Conservation (phyloP, 768 basidiomycete genomes). For the Suillus sp. region DNA sequence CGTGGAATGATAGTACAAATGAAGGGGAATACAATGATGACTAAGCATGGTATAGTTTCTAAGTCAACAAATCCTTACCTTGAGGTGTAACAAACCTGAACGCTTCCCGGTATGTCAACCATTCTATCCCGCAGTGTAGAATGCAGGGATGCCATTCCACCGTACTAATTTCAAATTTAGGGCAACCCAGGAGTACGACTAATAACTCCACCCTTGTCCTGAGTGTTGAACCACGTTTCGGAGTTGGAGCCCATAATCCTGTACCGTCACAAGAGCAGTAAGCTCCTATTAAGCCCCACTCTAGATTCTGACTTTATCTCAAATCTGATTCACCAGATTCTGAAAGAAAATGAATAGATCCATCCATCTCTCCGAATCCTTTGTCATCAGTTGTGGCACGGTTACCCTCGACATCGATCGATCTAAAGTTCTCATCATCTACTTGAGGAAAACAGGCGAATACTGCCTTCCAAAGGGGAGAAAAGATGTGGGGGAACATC, state of each 20-base stretch:
- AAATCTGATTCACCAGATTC: too few relatives aligned
- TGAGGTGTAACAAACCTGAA: too few relatives aligned
- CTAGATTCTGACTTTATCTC: too few relatives aligned
- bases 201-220: not conserved
- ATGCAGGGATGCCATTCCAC: too few relatives aligned
- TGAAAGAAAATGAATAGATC: constrained; percentile 3
- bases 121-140: too few relatives aligned
- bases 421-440: constrained; percentile 3
- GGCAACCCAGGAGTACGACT: not conserved
- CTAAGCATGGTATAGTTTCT: too few relatives aligned
- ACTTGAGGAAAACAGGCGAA: constrained; percentile 7
- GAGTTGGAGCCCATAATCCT: not conserved
- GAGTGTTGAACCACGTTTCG: too few relatives aligned
- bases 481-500: constrained; percentile 56
- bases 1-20: not conserved
- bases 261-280: constrained; percentile 2
- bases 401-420: not conserved
- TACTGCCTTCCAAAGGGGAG: constrained; percentile 62
- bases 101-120: too few relatives aligned
- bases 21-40: too few relatives aligned
- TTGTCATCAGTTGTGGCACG: constrained; percentile 1
- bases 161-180: not conserved
- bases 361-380: constrained; percentile 1
- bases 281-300: not conserved
- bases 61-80: too few relatives aligned